Base-by-base conservation (phyloP, 78 protist species). In the Bigelowiella natans region DNA sequence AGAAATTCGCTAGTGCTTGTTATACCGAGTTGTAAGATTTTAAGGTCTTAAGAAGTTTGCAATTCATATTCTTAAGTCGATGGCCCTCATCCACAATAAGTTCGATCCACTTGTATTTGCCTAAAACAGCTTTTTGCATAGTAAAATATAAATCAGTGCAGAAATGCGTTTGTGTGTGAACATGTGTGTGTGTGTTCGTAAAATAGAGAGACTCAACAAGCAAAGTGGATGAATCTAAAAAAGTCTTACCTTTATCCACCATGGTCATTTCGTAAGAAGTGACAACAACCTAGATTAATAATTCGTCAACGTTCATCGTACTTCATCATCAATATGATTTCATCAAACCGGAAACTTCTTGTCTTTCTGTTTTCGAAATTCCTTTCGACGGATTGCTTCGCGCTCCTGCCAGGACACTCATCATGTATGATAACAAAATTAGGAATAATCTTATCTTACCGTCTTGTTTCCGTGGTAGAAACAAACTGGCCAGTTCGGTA, bases 1-100 rank as follows among this genome's bases (percentile, higher is more conserved):
- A n/a, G n/a, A n/a, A n/a, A n/a, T n/a, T n/a, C n/a, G n/a, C n/a
- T n/a, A n/a, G n/a, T n/a, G n/a, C n/a, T n/a, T n/a, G n/a, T n/a
- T n/a, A 18, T 18, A 51, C 73, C 73, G 73, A 51, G 18, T 51
- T 51, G 73, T 51, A 51, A 29, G 28, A 34, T 34, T 83, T 7
- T 18, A 83, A 34, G 39, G 31, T 34, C 11, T 83, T 83, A 34
- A 30, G 2, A 26, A 83, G 86, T 34, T 30, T 83, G 86, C 86
- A 30, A 26, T 83, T 26, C 29, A 28, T 7, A 28, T 98, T 99
- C 94, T 99, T 99, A 85, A 99, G 95, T 11, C 98, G 92, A 90
- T 98, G 95, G 3, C 98, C 99, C 95, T 99, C 99, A 51, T 51
- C 73, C 18, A 51, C 73, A 18, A 51, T 51, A 51, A 51, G 73